Percentiles rank a stretch among this genome's conserved stretches.
phyloP scores from a whole-genome alignment of 192 early-diverging fungal species.

The Haplosporangium gracile region DNA sequence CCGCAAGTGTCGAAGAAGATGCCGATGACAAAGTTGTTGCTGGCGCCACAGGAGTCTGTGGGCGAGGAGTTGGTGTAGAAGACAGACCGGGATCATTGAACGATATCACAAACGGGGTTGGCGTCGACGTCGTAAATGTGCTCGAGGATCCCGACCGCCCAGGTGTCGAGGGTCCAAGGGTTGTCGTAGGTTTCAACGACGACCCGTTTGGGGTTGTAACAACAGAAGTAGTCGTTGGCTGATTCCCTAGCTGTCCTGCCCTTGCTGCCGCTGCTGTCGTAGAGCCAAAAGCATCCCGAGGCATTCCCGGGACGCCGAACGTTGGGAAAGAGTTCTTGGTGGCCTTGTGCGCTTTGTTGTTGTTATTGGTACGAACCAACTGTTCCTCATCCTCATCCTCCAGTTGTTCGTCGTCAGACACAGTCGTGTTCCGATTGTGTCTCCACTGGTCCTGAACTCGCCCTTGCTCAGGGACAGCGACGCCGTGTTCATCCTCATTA shows the following conservation, averaged over 20 bases:
- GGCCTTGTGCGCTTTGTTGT: conserved; percentile 1
- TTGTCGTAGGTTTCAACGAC: not conserved
- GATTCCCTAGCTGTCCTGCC: not conserved
- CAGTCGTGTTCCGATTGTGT: not conserved
- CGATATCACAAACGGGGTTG: not conserved
- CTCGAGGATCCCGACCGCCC: not conserved
- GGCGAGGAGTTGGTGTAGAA: not conserved
- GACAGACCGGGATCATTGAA: not conserved
- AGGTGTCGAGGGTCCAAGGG: not conserved
- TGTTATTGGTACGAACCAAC: not conserved
- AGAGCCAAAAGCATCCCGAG: not conserved
- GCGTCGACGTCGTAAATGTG: not conserved
- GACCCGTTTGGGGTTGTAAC: not conserved
- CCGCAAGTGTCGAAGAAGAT: not conserved
- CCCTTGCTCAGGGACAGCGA: not conserved
- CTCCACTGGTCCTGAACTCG: not conserved
- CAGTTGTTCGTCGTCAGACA: not conserved
- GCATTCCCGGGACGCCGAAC: not conserved
- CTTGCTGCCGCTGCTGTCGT: not conserved
- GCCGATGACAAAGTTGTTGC: not conserved
- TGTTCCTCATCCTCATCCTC: conserved; percentile 4
- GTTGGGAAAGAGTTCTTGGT: not conserved
- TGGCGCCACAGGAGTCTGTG: not conserved
- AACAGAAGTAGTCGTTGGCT: not conserved
- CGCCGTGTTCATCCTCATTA: not conserved